Conservation (phyloP, 768 basidiomycete genomes). For the Tulasnella sp. region DNA sequence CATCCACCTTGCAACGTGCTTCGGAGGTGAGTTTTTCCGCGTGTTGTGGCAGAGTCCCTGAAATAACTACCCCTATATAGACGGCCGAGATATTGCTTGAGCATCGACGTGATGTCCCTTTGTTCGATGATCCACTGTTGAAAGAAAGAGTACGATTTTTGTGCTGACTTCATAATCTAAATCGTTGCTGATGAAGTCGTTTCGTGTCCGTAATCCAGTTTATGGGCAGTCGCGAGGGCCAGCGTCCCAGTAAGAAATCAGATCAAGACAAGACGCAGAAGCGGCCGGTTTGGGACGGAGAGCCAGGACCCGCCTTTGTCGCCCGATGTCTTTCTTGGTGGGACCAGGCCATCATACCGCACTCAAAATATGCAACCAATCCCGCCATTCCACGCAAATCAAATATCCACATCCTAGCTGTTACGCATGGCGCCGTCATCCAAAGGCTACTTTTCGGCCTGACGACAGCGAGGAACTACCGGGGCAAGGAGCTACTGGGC, state of each 20-base stretch:
- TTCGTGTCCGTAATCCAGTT: neutral
- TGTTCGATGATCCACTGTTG: no score
- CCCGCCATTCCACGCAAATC: neutral
- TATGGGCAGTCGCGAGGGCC: neutral
- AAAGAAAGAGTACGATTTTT: no score
- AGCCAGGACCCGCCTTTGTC: neutral
- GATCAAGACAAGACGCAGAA: no score
- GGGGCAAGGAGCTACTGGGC: neutral
- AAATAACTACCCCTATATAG: no score
- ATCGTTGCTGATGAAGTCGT: neutral
- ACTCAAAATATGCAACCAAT: neutral
- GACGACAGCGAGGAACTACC: conserved; percentile 1
- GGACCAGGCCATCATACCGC: conserved; percentile 2
- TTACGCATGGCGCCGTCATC: conserved; percentile 16
- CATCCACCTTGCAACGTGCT: conserved; percentile 25
- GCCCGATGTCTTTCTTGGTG: conserved; percentile 15
- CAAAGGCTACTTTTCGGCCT: conserved; percentile 5
- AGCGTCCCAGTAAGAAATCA: neutral
- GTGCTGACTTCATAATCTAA: no score
- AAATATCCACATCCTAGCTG: conserved; percentile 11
- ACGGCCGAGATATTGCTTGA: neutral
- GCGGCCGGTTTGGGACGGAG: neutral
- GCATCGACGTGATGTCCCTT: no score
- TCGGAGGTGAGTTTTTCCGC: conserved; percentile 23
- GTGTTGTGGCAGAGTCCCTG: neutral